These are phyloP conservation scores for Stephanocyclus meneghinianus DNA, from an alignment of 352 stramenopile species.

Conservation along the genomic window DNA sequence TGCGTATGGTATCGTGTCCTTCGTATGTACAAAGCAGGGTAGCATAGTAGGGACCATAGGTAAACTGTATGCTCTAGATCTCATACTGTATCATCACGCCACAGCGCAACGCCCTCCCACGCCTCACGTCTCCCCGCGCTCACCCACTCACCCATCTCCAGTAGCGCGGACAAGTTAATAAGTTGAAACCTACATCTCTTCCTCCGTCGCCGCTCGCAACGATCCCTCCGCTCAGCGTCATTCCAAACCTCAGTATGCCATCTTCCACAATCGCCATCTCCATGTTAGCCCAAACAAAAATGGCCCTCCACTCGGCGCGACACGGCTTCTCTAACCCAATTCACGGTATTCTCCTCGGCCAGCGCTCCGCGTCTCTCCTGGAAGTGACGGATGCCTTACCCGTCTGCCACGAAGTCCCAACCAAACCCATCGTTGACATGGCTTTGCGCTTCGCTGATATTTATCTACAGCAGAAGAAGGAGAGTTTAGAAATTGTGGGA, in stretches of 20 bases:
- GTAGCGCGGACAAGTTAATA: no score
- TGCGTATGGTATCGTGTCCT: no score
- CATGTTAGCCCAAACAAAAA: slow-evolving; percentile 41
- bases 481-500: slow-evolving; percentile 37
- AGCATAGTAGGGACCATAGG: no score
- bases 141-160: no score
- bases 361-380: background rate
- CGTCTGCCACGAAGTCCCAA: slow-evolving; percentile 50
- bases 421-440: slow-evolving; percentile 56
- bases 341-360: slow-evolving; percentile 49
- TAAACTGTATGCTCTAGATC: no score
- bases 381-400: slow-evolving; percentile 43
- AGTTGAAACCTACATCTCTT: no score
- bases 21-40: no score
- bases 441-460: slow-evolving; percentile 38
- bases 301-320: slow-evolving; percentile 44
- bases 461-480: slow-evolving; percentile 20
- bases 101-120: no score
- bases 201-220: no score
- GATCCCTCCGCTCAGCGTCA: no score
- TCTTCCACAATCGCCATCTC: slow-evolving; percentile 19
- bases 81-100: no score
- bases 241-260: background rate
- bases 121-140: no score
- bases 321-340: slow-evolving; percentile 35